Base-by-base conservation (phyloP, 352 stramenopile genomes). In the Pythium folliculosum region DNA sequence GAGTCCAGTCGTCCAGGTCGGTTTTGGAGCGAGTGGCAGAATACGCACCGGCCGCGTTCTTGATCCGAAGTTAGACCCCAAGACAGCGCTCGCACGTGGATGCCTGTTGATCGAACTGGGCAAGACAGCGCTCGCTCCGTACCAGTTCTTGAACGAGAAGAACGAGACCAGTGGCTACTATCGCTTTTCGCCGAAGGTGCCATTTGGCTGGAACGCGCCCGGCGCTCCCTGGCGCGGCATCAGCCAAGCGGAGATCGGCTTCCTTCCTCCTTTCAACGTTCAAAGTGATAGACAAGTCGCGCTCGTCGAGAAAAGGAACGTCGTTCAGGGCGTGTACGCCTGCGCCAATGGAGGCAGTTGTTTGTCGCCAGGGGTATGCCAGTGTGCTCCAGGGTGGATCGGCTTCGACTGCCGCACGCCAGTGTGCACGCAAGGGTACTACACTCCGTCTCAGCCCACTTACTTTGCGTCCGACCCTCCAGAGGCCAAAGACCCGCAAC, bases 321-420 rank as follows among this genome's bases (percentile, higher is more conserved):
- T 97, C 21, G 77, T 96, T 1, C 93, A 99, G 76, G 96, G 96
- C 7, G 77, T 90, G 7, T 99, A 98, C 70, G 89, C 92, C 23
- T 99, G 97, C 77, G 95, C 95, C 6, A 98, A 99, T 70, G 88
- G 86, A 32, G 97, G 97, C 8, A 88, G 73, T 38, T 99, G 97
- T 76, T 69, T 96, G 2, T 68, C 86, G 12, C 95, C 96, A 8
- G 95, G 94, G 50, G 78, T 97, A 2, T 99, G 97, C 75, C 72
- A 82, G 54, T 99, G 97, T 60, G 78, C 87, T 0, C 53, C 73
- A 4, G 96, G 96, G 14, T 99, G 96, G 96, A 76, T 87, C 17
- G 97, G 97, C 49, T 99, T 99, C 69, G 97, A 99, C 75, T 99
- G 97, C 77, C 90, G 96, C 30, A 97, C 91, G 47, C 96, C 96